phyloP scores from a whole-genome alignment of 768 basidiomycete species.

The Leccinum pellstonianum region DNA sequence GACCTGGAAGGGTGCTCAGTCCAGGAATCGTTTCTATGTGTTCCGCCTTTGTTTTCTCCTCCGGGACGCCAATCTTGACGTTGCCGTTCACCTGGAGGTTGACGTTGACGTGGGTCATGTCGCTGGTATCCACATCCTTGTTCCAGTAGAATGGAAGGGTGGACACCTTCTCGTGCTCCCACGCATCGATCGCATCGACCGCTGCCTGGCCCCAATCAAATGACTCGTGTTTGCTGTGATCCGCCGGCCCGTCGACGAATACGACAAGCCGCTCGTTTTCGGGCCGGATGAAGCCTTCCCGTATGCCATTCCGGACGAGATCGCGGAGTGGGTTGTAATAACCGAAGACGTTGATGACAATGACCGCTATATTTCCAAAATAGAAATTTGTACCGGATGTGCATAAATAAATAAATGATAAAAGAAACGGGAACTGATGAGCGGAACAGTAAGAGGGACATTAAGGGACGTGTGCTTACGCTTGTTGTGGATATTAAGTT shows the following conservation, averaged over 20 bases:
- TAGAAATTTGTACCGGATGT: neutral
- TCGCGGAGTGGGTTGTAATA: conserved; percentile 83
- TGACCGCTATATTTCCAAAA: conserved; percentile 53
- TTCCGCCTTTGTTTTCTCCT: conserved; percentile 16
- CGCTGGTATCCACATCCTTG: conserved; percentile 36
- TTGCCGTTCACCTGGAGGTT: neutral
- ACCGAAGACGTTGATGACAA: conserved; percentile 80
- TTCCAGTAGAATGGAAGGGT: conserved; percentile 51
- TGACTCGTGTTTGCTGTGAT: conserved; percentile 47
- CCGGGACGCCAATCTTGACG: neutral
- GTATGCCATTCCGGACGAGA: conserved; percentile 65
- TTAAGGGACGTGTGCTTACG: conserved; percentile 45
- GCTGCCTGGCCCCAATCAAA: conserved; percentile 82
- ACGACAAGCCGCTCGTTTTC: conserved; percentile 59
- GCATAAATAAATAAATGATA: conserved; percentile 1
- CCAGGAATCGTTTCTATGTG: conserved; percentile 24
- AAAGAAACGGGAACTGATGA: neutral
- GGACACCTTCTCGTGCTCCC: conserved; percentile 42
- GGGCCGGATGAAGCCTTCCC: conserved; percentile 72
- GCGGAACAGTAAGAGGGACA: neutral
- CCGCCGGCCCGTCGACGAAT: conserved; percentile 73
- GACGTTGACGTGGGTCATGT: conserved; percentile 22
- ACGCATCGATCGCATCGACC: conserved; percentile 59
- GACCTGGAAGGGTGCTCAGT: conserved; percentile 19
- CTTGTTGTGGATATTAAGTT: conserved; percentile 83